A percentile compares a stretch with the other conserved stretches of the same genome.
Evolutionary conservation across 441 rosid genomes (phyloP).

Genomic region (Erodium trifolium): DNA sequence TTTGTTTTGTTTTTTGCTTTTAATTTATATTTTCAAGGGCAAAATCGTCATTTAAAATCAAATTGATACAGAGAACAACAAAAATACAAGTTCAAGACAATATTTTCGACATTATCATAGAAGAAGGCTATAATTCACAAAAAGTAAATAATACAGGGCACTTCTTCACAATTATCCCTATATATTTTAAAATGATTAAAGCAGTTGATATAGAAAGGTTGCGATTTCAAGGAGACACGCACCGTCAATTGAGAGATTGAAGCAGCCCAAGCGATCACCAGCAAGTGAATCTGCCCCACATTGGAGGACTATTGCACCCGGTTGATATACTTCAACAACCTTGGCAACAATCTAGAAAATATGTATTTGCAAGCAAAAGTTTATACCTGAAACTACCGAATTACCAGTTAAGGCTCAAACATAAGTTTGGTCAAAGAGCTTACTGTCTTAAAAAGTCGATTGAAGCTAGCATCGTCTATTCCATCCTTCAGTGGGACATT

Average conservation of each 20-base stretch:
- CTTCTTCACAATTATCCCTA: no score
- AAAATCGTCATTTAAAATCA: no score
- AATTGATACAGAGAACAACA: no score
- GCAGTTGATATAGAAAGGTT: slow-evolving; percentile 18
- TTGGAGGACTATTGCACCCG: slow-evolving; percentile 91
- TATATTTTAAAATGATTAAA: neutral
- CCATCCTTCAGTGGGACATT: slow-evolving; percentile 97
- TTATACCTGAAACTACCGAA: slow-evolving; percentile 9
- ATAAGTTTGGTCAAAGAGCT: slow-evolving; percentile 21
- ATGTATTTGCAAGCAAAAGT: slow-evolving; percentile 15
- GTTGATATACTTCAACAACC: slow-evolving; percentile 87
- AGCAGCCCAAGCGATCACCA: slow-evolving; percentile 95
- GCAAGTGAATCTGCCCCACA: slow-evolving; percentile 99
- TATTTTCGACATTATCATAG: no score
- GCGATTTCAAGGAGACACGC: slow-evolving; percentile 43
- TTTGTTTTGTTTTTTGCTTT: no score
- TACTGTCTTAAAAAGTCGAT: slow-evolving; percentile 86
- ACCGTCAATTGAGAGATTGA: slow-evolving; percentile 98
- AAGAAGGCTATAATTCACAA: no score
- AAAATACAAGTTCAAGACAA: no score
- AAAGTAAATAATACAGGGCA: no score
- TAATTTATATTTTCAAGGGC: no score
- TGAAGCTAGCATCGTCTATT: slow-evolving; percentile 88
- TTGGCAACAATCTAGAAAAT: slow-evolving; percentile 60
- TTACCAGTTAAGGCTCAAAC: slow-evolving; percentile 14